A percentile compares a stretch with the other conserved stretches of the same genome.
phyloP scores from a whole-genome alignment of 2,329 filamentous ascomycete genomes.

The Aspergillus fischeri region DNA sequence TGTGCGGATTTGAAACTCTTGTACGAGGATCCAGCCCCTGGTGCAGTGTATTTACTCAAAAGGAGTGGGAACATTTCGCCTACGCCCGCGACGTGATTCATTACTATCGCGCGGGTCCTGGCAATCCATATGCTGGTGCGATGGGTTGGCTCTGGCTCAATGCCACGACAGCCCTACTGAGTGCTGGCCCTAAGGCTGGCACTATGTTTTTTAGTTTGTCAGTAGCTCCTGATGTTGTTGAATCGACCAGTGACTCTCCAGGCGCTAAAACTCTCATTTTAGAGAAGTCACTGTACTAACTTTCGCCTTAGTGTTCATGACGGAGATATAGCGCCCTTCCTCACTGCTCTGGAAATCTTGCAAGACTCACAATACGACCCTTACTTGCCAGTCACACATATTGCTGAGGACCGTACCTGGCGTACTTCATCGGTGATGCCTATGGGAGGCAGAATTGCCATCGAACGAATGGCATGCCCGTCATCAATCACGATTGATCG shows the following conservation, averaged over 20 bases:
- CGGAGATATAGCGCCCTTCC: slow-evolving; percentile 54
- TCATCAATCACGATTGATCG: slow-evolving; percentile 8
- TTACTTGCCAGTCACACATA: slow-evolving; percentile 45
- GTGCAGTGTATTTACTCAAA: slow-evolving; percentile 53
- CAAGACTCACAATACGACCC: slow-evolving; percentile 33
- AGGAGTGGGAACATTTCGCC: slow-evolving; percentile 54
- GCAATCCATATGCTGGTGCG: slow-evolving; percentile 49
- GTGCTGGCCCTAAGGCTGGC: slow-evolving; percentile 42
- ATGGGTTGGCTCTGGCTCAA: slow-evolving; percentile 60
- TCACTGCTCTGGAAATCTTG: slow-evolving; percentile 51
- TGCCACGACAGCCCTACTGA: slow-evolving; percentile 49
- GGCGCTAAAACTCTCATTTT: not conserved
- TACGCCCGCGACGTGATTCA: slow-evolving; percentile 57
- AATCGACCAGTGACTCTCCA: not conserved
- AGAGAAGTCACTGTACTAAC: not conserved
- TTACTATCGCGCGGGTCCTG: slow-evolving; percentile 57
- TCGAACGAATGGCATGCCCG: slow-evolving; percentile 51
- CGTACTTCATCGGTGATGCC: slow-evolving; percentile 53
- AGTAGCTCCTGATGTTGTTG: slow-evolving; percentile 13
- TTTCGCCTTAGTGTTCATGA: slow-evolving; percentile 47
- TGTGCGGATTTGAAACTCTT: slow-evolving; percentile 58
- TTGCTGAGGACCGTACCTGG: slow-evolving; percentile 47
- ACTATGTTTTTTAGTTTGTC: slow-evolving; percentile 56
- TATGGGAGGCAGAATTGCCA: slow-evolving; percentile 54
- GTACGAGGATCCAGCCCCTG: slow-evolving; percentile 52